phyloP scores from a whole-genome alignment of 2,329 filamentous ascomycete genomes.

The Xylaria polymorpha region DNA sequence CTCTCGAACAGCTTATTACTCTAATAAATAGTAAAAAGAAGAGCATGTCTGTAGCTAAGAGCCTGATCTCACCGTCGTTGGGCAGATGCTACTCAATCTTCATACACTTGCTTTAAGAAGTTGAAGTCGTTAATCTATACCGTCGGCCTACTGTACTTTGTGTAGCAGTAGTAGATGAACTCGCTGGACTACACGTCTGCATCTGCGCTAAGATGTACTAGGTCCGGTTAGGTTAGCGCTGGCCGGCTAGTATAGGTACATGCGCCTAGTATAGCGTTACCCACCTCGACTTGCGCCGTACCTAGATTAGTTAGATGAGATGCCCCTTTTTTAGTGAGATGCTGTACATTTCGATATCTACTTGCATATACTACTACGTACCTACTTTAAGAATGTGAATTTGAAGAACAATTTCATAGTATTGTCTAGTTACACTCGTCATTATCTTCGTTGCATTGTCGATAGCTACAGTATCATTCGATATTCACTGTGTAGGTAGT shows the following conservation, averaged over 20 bases:
- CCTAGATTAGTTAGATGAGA: conserved; percentile 16
- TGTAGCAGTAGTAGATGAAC: too few species aligned
- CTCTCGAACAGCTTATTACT: background rate
- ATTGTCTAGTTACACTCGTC: background rate
- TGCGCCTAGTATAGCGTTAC: background rate
- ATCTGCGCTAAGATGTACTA: background rate
- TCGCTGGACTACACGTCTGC: background rate
- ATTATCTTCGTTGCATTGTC: background rate
- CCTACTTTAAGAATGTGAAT: too few species aligned
- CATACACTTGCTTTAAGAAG: background rate
- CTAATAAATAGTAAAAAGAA: background rate
- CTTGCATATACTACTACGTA: too few species aligned
- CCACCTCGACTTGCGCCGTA: background rate
- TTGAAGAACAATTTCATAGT: too few species aligned
- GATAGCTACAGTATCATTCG: background rate
- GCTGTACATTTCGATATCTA: background rate
- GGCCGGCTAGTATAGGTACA: too few species aligned
- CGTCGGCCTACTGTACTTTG: background rate
- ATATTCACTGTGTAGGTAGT: too few species aligned
- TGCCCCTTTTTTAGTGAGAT: conserved; percentile 1
- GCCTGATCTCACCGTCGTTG: background rate
- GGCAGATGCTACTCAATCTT: background rate
- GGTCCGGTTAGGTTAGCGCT: background rate
- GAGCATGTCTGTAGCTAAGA: background rate
- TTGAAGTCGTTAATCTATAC: background rate